Evolutionary conservation across 306 rosid species (phyloP).

Genomic region (Canavalia ensiformis): DNA sequence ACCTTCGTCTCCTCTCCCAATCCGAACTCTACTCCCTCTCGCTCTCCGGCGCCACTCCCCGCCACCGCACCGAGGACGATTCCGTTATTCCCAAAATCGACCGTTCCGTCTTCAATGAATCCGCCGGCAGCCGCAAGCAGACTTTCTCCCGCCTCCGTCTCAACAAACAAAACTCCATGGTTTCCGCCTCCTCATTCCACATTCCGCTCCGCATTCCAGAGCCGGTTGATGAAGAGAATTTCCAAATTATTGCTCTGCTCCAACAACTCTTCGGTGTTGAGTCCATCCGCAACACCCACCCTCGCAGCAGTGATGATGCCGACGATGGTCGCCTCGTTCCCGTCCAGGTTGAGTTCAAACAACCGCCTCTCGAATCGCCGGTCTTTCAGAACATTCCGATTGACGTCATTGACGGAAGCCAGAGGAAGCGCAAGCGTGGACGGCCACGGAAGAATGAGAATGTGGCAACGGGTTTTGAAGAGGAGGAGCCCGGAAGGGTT

Average conservation of each 20-base stretch:
- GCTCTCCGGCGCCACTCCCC: conserved; percentile 53
- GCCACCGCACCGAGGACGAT: conserved; percentile 53
- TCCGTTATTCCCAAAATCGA: conserved; percentile 77
- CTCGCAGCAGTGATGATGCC: neutral
- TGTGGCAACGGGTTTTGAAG: conserved; percentile 21
- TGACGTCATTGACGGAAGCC: conserved; percentile 10
- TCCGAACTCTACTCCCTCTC: conserved; percentile 78
- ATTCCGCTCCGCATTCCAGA: conserved; percentile 49
- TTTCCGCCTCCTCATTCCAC: conserved; percentile 39
- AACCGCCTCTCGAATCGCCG: conserved; percentile 24
- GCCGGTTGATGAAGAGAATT: conserved; percentile 58
- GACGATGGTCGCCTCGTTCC: conserved; percentile 48
- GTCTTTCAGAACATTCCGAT: conserved; percentile 36
- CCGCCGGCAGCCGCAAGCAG: conserved; percentile 96
- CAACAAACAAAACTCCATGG: conserved; percentile 41
- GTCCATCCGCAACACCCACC: conserved; percentile 28
- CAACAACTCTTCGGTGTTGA: conserved; percentile 71
- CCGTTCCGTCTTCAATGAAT: conserved; percentile 91
- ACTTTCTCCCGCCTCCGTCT: conserved; percentile 88
- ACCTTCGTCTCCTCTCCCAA: conserved; percentile 78
- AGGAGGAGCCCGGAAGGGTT: conserved; percentile 32
- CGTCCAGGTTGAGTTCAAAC: conserved; percentile 47
- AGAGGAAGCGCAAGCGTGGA: conserved; percentile 76
- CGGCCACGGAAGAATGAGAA: conserved; percentile 68
- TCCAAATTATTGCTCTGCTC: conserved; percentile 57